Percentiles rank a stretch among this genome's conserved stretches.
These are phyloP conservation scores for Ophiosphaerella herpotricha DNA, from an alignment of 2,329 filamentous ascomycete genomes.

Conservation along the genomic window DNA sequence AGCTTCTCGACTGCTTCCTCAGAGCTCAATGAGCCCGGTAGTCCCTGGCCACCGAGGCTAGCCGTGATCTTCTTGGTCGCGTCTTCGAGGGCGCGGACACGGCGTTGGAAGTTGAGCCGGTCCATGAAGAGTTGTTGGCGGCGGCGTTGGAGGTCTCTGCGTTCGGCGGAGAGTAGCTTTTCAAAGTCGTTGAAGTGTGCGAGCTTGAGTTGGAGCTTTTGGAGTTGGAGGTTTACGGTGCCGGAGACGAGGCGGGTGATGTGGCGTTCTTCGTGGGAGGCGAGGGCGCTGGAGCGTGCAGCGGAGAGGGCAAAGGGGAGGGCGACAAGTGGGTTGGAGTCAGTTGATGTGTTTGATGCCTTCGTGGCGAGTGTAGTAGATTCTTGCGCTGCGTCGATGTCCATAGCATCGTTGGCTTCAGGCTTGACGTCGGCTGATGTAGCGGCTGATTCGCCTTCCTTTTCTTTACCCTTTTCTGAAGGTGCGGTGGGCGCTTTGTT, in stretches of 20 bases:
- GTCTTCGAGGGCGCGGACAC: conserved; percentile 82
- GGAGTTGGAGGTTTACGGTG: conserved; percentile 88
- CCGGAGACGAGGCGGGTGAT: conserved; percentile 93
- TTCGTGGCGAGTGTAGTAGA: conserved; percentile 47
- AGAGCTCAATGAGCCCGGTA: conserved; percentile 35
- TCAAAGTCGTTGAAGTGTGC: conserved; percentile 98
- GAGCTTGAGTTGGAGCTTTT: conserved; percentile 95
- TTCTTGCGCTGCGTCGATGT: conserved; percentile 58
- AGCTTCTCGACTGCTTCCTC: conserved; percentile 42
- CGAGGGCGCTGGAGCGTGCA: conserved; percentile 82
- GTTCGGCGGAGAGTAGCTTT: conserved; percentile 85
- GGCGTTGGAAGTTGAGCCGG: conserved; percentile 84
- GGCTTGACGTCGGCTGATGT: conserved; percentile 55
- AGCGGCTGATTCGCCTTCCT: conserved; percentile 58
- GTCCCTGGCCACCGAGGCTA: conserved; percentile 35
- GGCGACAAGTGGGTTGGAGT: conserved; percentile 62
- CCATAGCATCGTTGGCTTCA: conserved; percentile 63
- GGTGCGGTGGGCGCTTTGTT: conserved; percentile 60
- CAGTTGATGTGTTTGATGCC: conserved; percentile 13
- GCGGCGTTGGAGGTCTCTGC: conserved; percentile 87
- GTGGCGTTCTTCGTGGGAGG: conserved; percentile 94
- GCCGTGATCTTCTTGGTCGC: conserved; percentile 59
- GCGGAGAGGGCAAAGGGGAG: conserved; percentile 86
- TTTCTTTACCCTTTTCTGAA: conserved; percentile 61
- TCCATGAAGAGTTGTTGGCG: conserved; percentile 94